Evolutionary conservation across 306 rosid genomes (phyloP).

Genomic region (Fagus sylvatica): DNA sequence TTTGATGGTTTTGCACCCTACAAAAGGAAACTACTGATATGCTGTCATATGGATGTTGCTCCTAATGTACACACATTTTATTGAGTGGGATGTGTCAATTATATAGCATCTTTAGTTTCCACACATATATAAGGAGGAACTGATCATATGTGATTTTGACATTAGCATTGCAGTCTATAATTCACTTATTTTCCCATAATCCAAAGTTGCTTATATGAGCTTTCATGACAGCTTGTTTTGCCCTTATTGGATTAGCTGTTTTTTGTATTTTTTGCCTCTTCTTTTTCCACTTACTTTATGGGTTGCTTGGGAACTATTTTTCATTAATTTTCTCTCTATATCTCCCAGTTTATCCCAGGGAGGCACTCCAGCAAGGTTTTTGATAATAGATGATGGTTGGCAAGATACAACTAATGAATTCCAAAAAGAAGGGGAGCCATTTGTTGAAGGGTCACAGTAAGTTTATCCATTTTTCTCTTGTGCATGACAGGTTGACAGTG

Average conservation of each 20-base stretch:
- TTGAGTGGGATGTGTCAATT: background rate
- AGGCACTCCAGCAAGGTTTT: slow-evolving; percentile 47
- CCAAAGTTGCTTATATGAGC: background rate
- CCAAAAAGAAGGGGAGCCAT: slow-evolving; percentile 47
- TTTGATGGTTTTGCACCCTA: background rate
- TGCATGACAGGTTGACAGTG: background rate
- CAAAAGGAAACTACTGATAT: background rate
- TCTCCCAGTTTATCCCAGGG: slow-evolving; percentile 39
- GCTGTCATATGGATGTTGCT: background rate
- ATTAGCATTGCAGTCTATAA: background rate
- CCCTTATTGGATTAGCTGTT: background rate
- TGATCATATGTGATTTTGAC: background rate
- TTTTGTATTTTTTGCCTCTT: background rate
- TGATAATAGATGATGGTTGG: slow-evolving; percentile 48
- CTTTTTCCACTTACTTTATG: background rate
- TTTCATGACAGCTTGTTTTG: background rate
- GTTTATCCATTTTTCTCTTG: slow-evolving; percentile 1
- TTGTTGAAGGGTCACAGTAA: slow-evolving; percentile 45
- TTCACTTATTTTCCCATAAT: background rate
- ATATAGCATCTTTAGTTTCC: background rate
- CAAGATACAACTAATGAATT: slow-evolving; percentile 43
- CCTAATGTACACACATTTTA: background rate
- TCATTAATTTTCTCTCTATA: background rate
- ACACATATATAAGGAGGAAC: background rate
- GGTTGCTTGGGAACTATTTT: background rate